Evolutionary conservation across 2,329 filamentous ascomycete genomes (phyloP).

Genomic region (Periconia macrospinosa): DNA sequence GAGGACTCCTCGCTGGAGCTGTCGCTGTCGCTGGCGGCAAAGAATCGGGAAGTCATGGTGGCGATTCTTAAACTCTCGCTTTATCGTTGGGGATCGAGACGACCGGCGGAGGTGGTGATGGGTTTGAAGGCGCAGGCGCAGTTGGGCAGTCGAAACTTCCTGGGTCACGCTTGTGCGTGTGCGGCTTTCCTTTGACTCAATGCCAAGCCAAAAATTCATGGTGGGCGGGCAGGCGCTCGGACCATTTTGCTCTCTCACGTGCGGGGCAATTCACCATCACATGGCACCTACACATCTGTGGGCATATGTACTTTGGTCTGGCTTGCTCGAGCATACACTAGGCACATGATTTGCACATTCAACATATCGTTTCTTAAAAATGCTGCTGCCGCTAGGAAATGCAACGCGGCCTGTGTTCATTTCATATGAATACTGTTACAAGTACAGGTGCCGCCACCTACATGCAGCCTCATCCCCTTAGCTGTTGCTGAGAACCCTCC

Average conservation of each 20-base stretch:
- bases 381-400: no score
- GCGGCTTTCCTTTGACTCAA: slow-evolving; percentile 22
- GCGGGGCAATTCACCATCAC: slow-evolving; percentile 13
- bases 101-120: slow-evolving; percentile 14
- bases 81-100: slow-evolving; percentile 25
- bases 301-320: no score
- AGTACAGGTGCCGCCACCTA: slow-evolving; percentile 27
- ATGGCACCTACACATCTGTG: not conserved
- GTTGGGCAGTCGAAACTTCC: slow-evolving; percentile 15
- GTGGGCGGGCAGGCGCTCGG: slow-evolving; percentile 9
- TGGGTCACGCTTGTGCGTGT: slow-evolving; percentile 15
- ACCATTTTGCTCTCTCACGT: slow-evolving; percentile 9
- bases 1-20: slow-evolving; percentile 93
- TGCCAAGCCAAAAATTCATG: slow-evolving; percentile 18
- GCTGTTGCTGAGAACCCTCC: no score
- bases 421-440: slow-evolving; percentile 38
- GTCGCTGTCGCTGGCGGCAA: slow-evolving; percentile 93
- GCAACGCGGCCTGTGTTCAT: not conserved
- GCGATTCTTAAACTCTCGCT: slow-evolving; percentile 3
- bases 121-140: slow-evolving; percentile 2
- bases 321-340: no score
- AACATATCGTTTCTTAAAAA: no score
- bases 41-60: slow-evolving; percentile 76
- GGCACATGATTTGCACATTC: no score
- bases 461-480: not conserved